A percentile compares a stretch with the other conserved stretches of the same genome.
Conservation (phyloP, 2,329 filamentous ascomycete species). For the Phyllachora maydis region DNA sequence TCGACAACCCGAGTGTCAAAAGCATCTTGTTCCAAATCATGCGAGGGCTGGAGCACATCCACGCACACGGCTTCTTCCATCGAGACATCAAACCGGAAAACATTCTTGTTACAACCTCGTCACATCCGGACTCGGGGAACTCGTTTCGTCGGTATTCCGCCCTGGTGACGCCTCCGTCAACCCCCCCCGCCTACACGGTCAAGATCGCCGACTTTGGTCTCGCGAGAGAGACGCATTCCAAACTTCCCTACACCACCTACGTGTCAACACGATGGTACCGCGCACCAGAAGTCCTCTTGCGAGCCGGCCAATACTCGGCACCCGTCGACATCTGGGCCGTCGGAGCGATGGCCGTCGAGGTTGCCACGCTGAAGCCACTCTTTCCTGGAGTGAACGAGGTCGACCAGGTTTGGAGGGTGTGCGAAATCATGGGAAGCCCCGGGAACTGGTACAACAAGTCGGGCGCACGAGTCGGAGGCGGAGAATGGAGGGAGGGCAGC, state of each 20-base stretch:
- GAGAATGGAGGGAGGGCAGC: constrained; percentile 92
- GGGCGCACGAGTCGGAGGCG: constrained; percentile 70
- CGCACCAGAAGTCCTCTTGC: constrained; percentile 80
- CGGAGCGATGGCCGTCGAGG: constrained; percentile 95
- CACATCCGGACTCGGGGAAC: constrained; percentile 60
- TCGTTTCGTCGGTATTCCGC: constrained; percentile 86
- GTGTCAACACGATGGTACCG: constrained; percentile 98
- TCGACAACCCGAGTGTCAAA: constrained; percentile 85
- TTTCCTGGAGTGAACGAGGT: constrained; percentile 98
- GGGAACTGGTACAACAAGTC: constrained; percentile 96
- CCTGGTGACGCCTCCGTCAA: constrained; percentile 84
- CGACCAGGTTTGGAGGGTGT: constrained; percentile 96
- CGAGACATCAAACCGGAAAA: constrained; percentile 99
- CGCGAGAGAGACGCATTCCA: constrained; percentile 92
- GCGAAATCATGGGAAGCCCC: constrained; percentile 97
- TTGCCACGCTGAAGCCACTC: constrained; percentile 86
- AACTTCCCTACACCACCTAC: constrained; percentile 91
- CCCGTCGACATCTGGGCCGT: constrained; percentile 98
- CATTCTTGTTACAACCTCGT: constrained; percentile 85
- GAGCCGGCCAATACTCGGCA: constrained; percentile 90
- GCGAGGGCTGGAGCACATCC: constrained; percentile 88
- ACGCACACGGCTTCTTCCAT: constrained; percentile 94
- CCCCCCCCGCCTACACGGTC: constrained; percentile 81
- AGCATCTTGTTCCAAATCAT: constrained; percentile 97
- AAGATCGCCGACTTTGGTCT: constrained; percentile 98